Conservation (phyloP, 345 rosid species). For the Balakata baccata region DNA sequence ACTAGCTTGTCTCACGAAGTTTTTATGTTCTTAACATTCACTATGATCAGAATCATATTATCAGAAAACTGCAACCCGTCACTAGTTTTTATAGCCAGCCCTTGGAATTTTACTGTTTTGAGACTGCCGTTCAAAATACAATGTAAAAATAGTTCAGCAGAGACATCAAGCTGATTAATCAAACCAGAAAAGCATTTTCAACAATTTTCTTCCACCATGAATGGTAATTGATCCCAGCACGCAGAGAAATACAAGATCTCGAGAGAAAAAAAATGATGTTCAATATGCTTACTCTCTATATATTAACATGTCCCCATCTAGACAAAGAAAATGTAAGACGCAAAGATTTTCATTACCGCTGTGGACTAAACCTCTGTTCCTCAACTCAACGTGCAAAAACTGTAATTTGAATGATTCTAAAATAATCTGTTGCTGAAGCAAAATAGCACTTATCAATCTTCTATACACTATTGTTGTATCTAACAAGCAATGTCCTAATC, state of each 20-base stretch:
- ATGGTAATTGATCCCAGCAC: not conserved
- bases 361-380: not conserved
- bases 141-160: not conserved
- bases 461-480: not conserved
- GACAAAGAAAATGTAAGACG: too few species aligned
- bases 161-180: not conserved
- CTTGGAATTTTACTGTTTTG: not conserved
- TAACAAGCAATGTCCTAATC: not conserved
- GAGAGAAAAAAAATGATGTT: not conserved
- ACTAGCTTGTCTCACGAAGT: not conserved
- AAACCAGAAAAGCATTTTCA: not conserved
- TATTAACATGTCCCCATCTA: not conserved
- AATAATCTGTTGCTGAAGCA: not conserved
- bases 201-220: not conserved
- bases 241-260: not conserved
- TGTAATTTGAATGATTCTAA: slow-evolving; percentile 1
- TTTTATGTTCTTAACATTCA: not conserved
- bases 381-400: slow-evolving; percentile 1
- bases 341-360: too few species aligned
- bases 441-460: not conserved
- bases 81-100: not conserved
- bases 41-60: not conserved
- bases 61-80: not conserved
- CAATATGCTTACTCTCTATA: not conserved
- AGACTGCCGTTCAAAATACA: not conserved